phyloP scores from a whole-genome alignment of 768 basidiomycete genomes.

The Polyporus arcularius region DNA sequence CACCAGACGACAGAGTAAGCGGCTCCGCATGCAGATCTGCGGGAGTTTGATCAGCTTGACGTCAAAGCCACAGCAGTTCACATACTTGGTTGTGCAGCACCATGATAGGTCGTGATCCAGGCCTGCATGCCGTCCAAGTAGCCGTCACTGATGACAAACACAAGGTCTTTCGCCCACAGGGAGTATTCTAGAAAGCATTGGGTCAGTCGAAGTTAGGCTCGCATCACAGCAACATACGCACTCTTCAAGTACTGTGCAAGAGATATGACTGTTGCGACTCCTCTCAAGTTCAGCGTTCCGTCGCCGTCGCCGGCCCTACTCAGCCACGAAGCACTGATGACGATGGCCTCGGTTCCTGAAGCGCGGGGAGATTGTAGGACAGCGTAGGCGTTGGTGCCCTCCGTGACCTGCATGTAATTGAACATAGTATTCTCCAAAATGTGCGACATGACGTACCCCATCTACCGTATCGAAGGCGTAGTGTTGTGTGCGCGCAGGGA shows the following conservation, averaged over 20 bases:
- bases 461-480: constrained; percentile 59
- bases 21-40: constrained; percentile 68
- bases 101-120: constrained; percentile 87
- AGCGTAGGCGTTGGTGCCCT: constrained; percentile 83
- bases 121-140: constrained; percentile 92
- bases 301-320: constrained; percentile 63
- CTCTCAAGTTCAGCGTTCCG: constrained; percentile 75
- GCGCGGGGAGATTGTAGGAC: constrained; percentile 81
- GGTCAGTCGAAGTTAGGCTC: not conserved
- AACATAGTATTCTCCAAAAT: not conserved
- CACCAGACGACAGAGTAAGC: constrained; percentile 71
- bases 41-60: not conserved
- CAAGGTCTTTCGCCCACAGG: constrained; percentile 92
- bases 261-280: constrained; percentile 81
- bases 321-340: constrained; percentile 89
- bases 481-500: constrained; percentile 66
- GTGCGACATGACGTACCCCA: constrained; percentile 43
- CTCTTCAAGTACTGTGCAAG: constrained; percentile 85
- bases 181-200: constrained; percentile 59
- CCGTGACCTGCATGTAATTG: constrained; percentile 41
- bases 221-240: constrained; percentile 34
- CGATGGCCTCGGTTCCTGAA: constrained; percentile 92
- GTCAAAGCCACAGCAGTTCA: not conserved
- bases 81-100: constrained; percentile 63
- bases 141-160: constrained; percentile 88